Base-by-base conservation (phyloP, 768 basidiomycete species). In the Cystoderma amianthinum region DNA sequence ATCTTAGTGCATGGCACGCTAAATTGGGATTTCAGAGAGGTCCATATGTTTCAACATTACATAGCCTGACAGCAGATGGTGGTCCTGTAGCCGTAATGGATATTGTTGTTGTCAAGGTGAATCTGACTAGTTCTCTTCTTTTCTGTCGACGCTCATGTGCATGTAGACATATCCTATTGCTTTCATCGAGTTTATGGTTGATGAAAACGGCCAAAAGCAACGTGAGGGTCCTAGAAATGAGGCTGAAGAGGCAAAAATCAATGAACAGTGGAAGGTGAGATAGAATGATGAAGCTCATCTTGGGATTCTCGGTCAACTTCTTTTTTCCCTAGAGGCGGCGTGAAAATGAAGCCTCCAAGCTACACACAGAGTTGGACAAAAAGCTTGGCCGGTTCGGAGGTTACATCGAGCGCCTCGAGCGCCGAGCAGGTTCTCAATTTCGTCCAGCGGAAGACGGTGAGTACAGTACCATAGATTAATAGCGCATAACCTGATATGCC, bases 1-100 rank as follows among this genome's bases (percentile, higher is more conserved):
- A 86, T 46, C 68, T 94, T 39, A 86, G 84, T 3, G 75, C 81
- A 0, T 99, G 96, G 96, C 78, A 96, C 54, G 69, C 81, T 1
- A 88, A 83, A 49, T 72, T 99, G 4, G 96, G 96, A 5, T 90
- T 90, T 54, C 76, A 75, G 44, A 63, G 52, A 17, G 62, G 64
- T 3, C 82, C 80, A 1, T 86, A 74, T 51, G 68, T 94, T 19
- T 78, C 89, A 0, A 85, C 86, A 0, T 62, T 98, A 47, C 73
- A 80, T 43, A 88, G 85, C 53, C 60, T 99, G 38, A 82, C 82
- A 1, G 57, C 79, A 0, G 87, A 94, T 51, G 96, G 96, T 0
- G 96, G 95, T 0, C 48, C 68, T 5, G 74, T 95, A 0, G 66
- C 83, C 5, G 71, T 82, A 5, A 68, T 94, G 72, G 84, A 92